Conservation (phyloP, 192 early-diverging fungal species). For the Chytriomyces sp. region DNA sequence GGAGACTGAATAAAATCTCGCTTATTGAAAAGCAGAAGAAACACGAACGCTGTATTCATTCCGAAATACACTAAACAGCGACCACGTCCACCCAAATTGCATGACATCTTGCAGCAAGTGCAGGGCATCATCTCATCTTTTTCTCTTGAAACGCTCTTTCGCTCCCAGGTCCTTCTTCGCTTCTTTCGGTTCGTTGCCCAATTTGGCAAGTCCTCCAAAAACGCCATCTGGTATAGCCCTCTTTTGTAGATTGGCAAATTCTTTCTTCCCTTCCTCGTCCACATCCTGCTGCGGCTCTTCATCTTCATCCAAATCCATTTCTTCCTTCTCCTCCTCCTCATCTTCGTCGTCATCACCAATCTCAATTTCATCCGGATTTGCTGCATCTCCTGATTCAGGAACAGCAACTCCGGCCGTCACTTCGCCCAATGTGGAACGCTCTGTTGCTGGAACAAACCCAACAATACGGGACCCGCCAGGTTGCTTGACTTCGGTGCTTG, state of each 20-base stretch:
- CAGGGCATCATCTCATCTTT: slow-evolving; percentile 34
- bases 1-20: slow-evolving; percentile 2
- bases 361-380: slow-evolving; percentile 75
- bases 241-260: slow-evolving; percentile 42
- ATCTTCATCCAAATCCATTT: slow-evolving; percentile 46
- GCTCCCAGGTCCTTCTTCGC: slow-evolving; percentile 54
- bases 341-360: slow-evolving; percentile 62
- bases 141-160: slow-evolving; percentile 61
- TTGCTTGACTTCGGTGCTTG: slow-evolving; percentile 41
- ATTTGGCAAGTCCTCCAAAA: slow-evolving; percentile 54
- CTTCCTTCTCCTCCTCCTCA: slow-evolving; percentile 31
- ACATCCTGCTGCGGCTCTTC: slow-evolving; percentile 51
- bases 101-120: no score
- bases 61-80: background rate
- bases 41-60: background rate
- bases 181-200: slow-evolving; percentile 14
- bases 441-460: slow-evolving; percentile 57
- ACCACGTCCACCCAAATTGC: background rate
- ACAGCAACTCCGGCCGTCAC: slow-evolving; percentile 24
- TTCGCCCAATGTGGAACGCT: slow-evolving; percentile 41
- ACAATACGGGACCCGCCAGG: slow-evolving; percentile 45
- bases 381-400: slow-evolving; percentile 23
- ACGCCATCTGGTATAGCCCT: slow-evolving; percentile 54
- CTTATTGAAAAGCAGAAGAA: background rate
- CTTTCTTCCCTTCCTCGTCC: slow-evolving; percentile 40